Evolutionary conservation across 441 rosid species (phyloP), one percentile per base, ranked within the genome.

Genomic region (Biscutella laevigata): DNA sequence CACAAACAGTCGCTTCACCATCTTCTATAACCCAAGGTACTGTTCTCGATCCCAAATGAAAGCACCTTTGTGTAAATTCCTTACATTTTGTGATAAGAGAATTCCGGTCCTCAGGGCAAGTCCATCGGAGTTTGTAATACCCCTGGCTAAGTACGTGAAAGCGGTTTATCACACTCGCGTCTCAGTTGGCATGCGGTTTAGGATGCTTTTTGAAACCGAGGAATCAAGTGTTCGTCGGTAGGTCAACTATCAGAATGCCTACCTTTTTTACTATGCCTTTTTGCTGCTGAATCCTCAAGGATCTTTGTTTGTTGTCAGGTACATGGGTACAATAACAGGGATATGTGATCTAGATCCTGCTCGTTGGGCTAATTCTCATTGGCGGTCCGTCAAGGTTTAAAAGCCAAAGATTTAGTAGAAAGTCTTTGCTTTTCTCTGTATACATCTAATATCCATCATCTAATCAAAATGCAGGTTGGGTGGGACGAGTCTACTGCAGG

Each of bases 401-500:
- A 37, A 16, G n/a, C 58, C 20, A 9, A 57, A 34, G 13, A 17
- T 39, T 47, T 1, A 21, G 38, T 28, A 30, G 15, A 22, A 15
- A 15, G 3, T 7, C 26, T 46, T 39, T 22, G 6, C 34, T n/a
- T 7, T 28, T 38, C 32, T 44, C 13, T n/a, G 13, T 60, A 28
- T 21, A 2, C 53, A 2, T 17, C 7, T 26, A 22, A 41, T 27
- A 11, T 32, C 52, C 24, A 14, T 32, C 6, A 13, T 50, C 48
- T 42, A 21, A 22, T 59, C 27, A 24, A 12, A 43, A 38, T 83
- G 70, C 72, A 94, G 99, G 99, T 94, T 59, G 99, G 99, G 19
- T 94, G 99, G 99, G 99, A 94, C 63, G 99, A 94, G 67, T 94
- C 99, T 24, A 85, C 96, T 4, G 98, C 96, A 28, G 99, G 98